These are phyloP conservation scores for Orbilia quercus DNA, from an alignment of 2,329 filamentous ascomycete genomes.

Conservation along the genomic window DNA sequence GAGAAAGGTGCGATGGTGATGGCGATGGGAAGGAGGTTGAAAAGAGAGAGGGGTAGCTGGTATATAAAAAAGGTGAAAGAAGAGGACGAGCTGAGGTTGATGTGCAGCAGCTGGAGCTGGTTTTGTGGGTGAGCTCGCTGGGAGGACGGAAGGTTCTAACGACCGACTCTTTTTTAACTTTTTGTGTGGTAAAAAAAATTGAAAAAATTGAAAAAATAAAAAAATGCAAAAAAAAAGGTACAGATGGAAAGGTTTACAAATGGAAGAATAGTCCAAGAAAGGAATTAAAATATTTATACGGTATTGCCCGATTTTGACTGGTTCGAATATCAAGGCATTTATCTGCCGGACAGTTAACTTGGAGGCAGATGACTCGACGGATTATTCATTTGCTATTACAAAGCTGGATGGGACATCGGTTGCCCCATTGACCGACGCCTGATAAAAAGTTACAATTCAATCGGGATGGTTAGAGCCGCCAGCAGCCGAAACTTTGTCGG, in stretches of 20 bases:
- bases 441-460: too few species aligned
- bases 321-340: neutral
- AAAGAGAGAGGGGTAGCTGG: constrained; percentile 9
- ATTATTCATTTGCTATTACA: constrained; percentile 3
- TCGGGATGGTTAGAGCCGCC: too few species aligned
- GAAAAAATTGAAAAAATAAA: constrained; percentile 12
- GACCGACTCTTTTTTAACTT: constrained; percentile 1
- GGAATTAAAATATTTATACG: too few species aligned
- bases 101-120: neutral
- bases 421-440: too few species aligned
- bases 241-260: too few species aligned
- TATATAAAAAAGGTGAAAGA: neutral
- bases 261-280: too few species aligned
- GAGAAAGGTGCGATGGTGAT: constrained; percentile 3
- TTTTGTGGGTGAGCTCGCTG: constrained; percentile 8
- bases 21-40: constrained; percentile 3
- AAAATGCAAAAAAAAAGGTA: neutral
- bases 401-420: neutral
- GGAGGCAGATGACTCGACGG: neutral
- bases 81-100: neutral
- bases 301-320: too few species aligned
- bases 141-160: constrained; percentile 19
- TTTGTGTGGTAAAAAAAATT: constrained; percentile 36
- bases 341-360: neutral
- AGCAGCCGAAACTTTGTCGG: too few species aligned